Conservation (phyloP, 345 rosid genomes). For the Gossypium stocksii region DNA sequence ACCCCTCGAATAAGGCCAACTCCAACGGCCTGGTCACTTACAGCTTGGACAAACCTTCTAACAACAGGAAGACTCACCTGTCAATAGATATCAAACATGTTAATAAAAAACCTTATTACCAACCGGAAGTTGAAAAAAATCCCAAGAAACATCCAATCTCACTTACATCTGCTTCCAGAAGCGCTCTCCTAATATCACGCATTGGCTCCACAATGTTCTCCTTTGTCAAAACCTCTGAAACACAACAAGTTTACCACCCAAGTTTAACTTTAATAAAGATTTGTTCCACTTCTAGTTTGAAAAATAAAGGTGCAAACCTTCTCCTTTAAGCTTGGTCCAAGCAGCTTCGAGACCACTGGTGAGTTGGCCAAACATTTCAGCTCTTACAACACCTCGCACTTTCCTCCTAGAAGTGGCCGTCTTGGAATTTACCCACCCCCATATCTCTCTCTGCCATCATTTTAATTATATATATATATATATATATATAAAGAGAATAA, state of each 20-base stretch:
- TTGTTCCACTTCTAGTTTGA: not conserved
- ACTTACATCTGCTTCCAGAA: conserved; percentile 97
- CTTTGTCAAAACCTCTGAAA: conserved; percentile 81
- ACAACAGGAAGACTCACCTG: conserved; percentile 98
- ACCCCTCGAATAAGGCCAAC: conserved; percentile 81
- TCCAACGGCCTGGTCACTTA: conserved; percentile 89
- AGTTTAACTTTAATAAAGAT: not conserved
- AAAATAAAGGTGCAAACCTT: conserved; percentile 40
- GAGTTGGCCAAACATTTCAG: conserved; percentile 96
- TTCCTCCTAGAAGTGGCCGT: conserved; percentile 29
- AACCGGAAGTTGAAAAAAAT: not conserved
- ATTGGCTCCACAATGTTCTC: conserved; percentile 95
- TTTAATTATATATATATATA: not conserved
- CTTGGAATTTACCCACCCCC: conserved; percentile 12
- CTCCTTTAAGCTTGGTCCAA: conserved; percentile 97
- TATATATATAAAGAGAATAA: not conserved
- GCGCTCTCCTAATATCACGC: conserved; percentile 95
- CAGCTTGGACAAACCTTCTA: conserved; percentile 88
- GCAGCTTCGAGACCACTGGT: conserved; percentile 93
- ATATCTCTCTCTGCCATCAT: conserved; percentile 8
- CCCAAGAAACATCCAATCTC: not conserved
- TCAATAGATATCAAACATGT: conserved; percentile 23
- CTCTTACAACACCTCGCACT: conserved; percentile 48
- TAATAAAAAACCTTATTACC: not conserved
- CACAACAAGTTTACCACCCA: conserved; percentile 18